Conservation (phyloP, 352 stramenopile species). For the Phytophthora pinifolia region DNA sequence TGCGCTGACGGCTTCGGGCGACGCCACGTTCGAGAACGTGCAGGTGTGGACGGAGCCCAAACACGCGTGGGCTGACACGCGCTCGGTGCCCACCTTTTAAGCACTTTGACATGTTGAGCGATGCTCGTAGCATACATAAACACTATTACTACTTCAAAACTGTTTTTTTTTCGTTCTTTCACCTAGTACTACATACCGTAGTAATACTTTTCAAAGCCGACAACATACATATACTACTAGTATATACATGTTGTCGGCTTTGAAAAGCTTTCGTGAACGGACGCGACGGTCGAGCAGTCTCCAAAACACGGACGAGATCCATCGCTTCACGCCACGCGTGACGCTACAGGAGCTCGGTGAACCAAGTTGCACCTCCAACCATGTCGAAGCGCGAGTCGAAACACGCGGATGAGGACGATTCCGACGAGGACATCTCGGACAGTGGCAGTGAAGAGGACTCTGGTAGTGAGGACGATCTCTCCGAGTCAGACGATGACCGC, state of each 20-base stretch:
- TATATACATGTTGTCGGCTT: too few relatives aligned
- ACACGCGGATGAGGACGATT: conserved; percentile 52
- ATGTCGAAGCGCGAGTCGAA: conserved; percentile 74
- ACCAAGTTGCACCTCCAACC: background rate
- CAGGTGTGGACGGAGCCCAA: conserved; percentile 58
- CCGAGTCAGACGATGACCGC: conserved; percentile 59
- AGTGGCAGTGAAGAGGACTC: conserved; percentile 37
- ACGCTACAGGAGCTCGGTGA: conserved; percentile 1
- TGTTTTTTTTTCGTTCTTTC: too few relatives aligned
- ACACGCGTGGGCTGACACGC: conserved; percentile 52
- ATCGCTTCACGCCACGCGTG: background rate
- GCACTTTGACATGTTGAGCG: background rate
- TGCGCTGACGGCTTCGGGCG: conserved; percentile 42
- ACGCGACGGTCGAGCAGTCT: conserved; percentile 17
- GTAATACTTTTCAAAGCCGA: too few relatives aligned
- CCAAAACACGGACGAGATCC: conserved; percentile 19
- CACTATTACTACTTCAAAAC: too few relatives aligned
- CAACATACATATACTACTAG: too few relatives aligned
- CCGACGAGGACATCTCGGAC: conserved; percentile 58
- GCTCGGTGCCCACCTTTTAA: conserved; percentile 32
- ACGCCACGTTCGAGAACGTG: conserved; percentile 53
- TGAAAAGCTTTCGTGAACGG: conserved; percentile 23
- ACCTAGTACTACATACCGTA: too few relatives aligned
- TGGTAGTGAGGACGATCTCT: conserved; percentile 72
- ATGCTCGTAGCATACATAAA: too few relatives aligned